phyloP scores from a whole-genome alignment of 164 flowering plant genomes.

The Taxillus chinensis region DNA sequence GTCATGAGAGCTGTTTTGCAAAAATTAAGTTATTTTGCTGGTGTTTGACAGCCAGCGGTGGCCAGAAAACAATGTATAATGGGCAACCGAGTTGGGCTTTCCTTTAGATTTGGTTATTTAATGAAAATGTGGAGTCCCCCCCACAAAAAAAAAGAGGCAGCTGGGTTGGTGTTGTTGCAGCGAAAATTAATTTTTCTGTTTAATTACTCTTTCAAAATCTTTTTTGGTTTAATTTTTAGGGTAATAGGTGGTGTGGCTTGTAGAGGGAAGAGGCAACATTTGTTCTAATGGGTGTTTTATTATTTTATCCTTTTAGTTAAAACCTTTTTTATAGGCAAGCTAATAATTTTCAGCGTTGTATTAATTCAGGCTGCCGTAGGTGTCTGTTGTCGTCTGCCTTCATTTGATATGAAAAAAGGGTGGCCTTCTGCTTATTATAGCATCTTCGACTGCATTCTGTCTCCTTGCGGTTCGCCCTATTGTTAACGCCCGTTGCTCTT shows the following conservation, averaged over 20 bases:
- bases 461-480: too few relatives aligned
- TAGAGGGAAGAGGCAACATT: constrained; percentile 18
- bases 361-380: too few relatives aligned
- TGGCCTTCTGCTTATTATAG: too few relatives aligned
- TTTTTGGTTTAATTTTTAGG: constrained; percentile 1
- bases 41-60: constrained; percentile 9
- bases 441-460: too few relatives aligned
- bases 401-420: too few relatives aligned
- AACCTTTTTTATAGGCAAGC: not conserved
- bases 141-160: constrained; percentile 9
- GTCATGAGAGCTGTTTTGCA: constrained; percentile 10
- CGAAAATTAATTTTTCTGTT: constrained; percentile 6
- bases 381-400: too few relatives aligned
- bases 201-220: constrained; percentile 4
- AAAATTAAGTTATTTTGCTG: constrained; percentile 13
- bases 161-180: constrained; percentile 14
- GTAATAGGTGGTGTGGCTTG: constrained; percentile 5
- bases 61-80: constrained; percentile 20
- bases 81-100: constrained; percentile 12
- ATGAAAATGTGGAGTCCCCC: constrained; percentile 13
- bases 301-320: not conserved
- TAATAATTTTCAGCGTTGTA: not conserved
- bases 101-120: constrained; percentile 12
- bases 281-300: constrained; percentile 17
- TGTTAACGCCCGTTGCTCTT: too few relatives aligned